Conservation (phyloP, 2,329 filamentous ascomycete species). For the Ceratocystis colombiana region DNA sequence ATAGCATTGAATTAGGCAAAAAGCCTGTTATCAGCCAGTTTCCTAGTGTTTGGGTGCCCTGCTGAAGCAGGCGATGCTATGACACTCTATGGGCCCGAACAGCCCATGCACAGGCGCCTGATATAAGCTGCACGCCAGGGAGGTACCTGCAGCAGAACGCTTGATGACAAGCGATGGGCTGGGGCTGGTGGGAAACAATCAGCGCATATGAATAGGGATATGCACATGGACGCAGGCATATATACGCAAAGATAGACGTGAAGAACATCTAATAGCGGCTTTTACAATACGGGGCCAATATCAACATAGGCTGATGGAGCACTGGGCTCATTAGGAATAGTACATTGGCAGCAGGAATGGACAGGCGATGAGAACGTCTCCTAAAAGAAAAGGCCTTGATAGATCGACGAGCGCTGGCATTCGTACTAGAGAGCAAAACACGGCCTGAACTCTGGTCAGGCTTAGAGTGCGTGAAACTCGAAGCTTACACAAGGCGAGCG, state of each 20-base stretch:
- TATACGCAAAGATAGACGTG: neutral
- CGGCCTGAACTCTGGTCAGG: no score
- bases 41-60: neutral
- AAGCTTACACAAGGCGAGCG: no score
- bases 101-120: neutral
- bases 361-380: no score
- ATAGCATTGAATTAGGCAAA: conserved; percentile 3
- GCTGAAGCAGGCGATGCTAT: conserved; percentile 1
- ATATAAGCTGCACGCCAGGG: conserved; percentile 11
- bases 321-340: no score
- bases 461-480: neutral
- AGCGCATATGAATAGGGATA: neutral
- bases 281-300: no score
- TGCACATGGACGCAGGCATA: neutral
- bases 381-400: neutral
- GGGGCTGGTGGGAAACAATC: neutral
- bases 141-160: conserved; percentile 11
- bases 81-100: neutral
- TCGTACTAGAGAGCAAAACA: no score
- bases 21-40: conserved; percentile 6
- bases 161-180: neutral
- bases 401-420: no score
- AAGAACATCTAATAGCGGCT: neutral
- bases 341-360: no score
- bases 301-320: no score